Base-by-base conservation (phyloP, 2,329 filamentous ascomycete species). In the Onygenales sp. region DNA sequence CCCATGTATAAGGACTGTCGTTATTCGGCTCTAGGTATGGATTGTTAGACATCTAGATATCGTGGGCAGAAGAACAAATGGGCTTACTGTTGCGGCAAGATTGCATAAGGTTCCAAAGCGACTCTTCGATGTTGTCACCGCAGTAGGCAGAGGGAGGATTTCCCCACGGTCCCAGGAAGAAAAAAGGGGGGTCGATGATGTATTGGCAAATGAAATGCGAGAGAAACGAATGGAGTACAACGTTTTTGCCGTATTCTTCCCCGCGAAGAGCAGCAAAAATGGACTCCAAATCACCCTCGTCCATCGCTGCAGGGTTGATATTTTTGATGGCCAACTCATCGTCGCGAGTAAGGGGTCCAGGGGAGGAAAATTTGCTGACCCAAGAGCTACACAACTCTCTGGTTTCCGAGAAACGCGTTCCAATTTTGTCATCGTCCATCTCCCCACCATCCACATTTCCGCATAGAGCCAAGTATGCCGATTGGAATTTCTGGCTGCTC, bases 121-220 rank as follows among this genome's bases (percentile, higher is more conserved):
- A 8, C 14, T 31, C 37, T 40, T 51, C 40, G 27, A 11, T n/a
- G 43, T 44, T 44, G 32, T 17, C 6, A 33, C 4, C 21, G 39
- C 33, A 17, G 7, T 43, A 33, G n/a, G 27, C 2, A 54, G 31
- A 13, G 7, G 42, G 13, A n/a, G n/a, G 17, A 4, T 49, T 11
- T 10, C 21, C 3, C 21, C 1, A 5, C 21, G 21, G 21, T 2
- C n/a, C 11, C 3, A 52, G 40, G 6, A 31, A 32, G 27, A 43
- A 42, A 32, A 55, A 52, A 17, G 53, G 53, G 32, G 40, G 3
- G 13, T 45, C 1, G 6, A 55, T 52, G 32, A 55, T 32, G 7
- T 2, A 27, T 17, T 8, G 10, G 33, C 53, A 52, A 33, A 55
- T 45, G 8, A 48, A 52, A 31, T 52, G 49, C 2, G 45, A 6